A percentile compares a stretch with the other conserved stretches of the same genome.
These are phyloP conservation scores for Fusarium sublunatum DNA, from an alignment of 2,329 filamentous ascomycete genomes.

Conservation along the genomic window DNA sequence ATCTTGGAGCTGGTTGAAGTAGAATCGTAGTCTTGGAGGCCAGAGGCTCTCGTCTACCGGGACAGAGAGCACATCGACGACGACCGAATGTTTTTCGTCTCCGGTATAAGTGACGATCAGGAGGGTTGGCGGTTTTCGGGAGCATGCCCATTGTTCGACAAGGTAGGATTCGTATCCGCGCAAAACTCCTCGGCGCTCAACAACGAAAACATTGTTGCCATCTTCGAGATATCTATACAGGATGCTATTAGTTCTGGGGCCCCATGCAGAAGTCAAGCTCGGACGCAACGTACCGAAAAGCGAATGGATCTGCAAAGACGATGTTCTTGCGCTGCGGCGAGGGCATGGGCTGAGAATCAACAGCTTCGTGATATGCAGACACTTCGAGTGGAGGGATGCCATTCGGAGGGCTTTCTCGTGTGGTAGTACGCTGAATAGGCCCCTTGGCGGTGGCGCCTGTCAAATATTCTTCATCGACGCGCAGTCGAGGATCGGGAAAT, in stretches of 20 bases:
- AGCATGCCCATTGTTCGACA: constrained; percentile 98
- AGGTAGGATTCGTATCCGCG: constrained; percentile 92
- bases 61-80: constrained; percentile 83
- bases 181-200: constrained; percentile 77
- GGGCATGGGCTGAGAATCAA: constrained; percentile 23
- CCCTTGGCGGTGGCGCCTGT: constrained; percentile 31
- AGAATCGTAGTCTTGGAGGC: constrained; percentile 82
- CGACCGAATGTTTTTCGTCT: constrained; percentile 80
- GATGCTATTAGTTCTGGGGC: constrained; percentile 17
- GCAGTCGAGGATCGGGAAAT: constrained; percentile 48
- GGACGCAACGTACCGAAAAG: constrained; percentile 60
- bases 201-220: constrained; percentile 78
- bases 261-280: background rate
- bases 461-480: constrained; percentile 46
- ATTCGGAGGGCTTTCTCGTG: constrained; percentile 41
- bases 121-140: constrained; percentile 87
- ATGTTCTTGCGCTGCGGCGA: constrained; percentile 56
- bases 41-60: constrained; percentile 82
- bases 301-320: constrained; percentile 69
- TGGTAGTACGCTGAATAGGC: constrained; percentile 36
- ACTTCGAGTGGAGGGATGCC: constrained; percentile 35
- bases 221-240: constrained; percentile 79
- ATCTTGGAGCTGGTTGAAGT: constrained; percentile 86
- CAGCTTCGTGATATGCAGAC: constrained; percentile 31
- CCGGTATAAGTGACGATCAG: constrained; percentile 94